A percentile compares a stretch with the other conserved stretches of the same genome.
Conservation (phyloP, 2,329 filamentous ascomycete genomes). For the Fusarium praegraminearum region DNA sequence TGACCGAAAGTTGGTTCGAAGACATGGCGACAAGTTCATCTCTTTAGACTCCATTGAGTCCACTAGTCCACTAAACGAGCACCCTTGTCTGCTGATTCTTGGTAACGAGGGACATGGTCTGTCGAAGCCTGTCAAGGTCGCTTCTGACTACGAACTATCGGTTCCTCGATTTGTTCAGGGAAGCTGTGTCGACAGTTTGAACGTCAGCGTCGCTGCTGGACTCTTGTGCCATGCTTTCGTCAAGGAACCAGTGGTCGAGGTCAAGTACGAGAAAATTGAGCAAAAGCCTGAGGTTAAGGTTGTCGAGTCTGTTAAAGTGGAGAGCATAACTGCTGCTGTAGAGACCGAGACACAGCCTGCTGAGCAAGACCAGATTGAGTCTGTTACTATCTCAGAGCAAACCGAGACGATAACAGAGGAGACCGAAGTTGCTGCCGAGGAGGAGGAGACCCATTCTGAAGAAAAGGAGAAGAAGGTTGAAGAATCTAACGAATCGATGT, state of each 20-base stretch:
- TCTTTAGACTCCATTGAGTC: conserved; percentile 63
- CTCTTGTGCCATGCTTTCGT: conserved; percentile 79
- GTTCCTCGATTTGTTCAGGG: conserved; percentile 69
- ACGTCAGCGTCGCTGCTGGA: conserved; percentile 89
- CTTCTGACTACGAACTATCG: conserved; percentile 73
- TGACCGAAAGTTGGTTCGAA: conserved; percentile 50
- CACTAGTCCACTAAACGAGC: conserved; percentile 64
- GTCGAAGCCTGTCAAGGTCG: conserved; percentile 70
- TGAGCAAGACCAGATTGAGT: background rate
- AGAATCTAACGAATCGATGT: conserved; percentile 24
- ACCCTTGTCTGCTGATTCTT: conserved; percentile 83
- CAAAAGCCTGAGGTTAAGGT: background rate
- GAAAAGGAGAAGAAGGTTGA: conserved; percentile 24
- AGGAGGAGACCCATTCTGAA: conserved; percentile 14
- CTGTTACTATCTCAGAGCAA: background rate
- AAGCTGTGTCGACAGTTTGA: conserved; percentile 84
- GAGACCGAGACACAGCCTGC: background rate
- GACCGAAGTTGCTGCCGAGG: background rate
- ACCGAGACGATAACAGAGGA: background rate
- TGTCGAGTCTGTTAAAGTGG: background rate
- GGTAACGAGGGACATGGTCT: conserved; percentile 86
- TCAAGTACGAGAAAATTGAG: conserved; percentile 22
- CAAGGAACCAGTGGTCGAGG: conserved; percentile 49
- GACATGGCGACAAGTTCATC: conserved; percentile 58
- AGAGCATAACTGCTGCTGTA: background rate